Evolutionary conservation across 257 asterid genomes (phyloP).

Genomic region (Solanum chiquidenum): DNA sequence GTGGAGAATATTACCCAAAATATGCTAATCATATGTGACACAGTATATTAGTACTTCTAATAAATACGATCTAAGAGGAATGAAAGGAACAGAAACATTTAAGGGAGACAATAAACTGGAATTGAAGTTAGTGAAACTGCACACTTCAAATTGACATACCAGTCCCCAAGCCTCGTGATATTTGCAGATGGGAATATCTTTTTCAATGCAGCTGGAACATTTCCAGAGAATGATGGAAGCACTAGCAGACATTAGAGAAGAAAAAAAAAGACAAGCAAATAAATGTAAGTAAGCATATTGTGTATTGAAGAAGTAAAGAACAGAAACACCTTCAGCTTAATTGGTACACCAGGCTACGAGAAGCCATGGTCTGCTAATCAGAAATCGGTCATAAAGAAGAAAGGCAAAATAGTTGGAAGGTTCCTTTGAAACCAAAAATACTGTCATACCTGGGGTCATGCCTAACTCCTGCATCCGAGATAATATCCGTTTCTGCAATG

Average conservation of each 20-base stretch:
- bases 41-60: background rate
- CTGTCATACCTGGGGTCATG: constrained; percentile 86
- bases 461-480: constrained; percentile 81
- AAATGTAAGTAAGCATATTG: background rate
- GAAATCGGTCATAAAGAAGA: background rate
- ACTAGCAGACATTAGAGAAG: constrained; percentile 28
- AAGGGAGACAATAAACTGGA: background rate
- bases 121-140: background rate
- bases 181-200: constrained; percentile 70
- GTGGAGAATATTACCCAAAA: background rate
- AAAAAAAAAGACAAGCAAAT: background rate
- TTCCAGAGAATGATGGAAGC: constrained; percentile 98
- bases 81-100: background rate
- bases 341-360: background rate
- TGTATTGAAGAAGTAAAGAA: background rate
- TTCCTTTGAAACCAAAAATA: background rate
- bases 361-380: background rate
- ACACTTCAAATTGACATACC: constrained; percentile 35
- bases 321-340: background rate
- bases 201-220: constrained; percentile 88
- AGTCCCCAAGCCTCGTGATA: constrained; percentile 85
- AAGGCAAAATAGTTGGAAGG: background rate
- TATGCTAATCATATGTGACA: background rate
- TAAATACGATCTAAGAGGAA: background rate
- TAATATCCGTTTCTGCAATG: constrained; percentile 77